Conservation (phyloP, 78 protist species). For the Tieghemostelium lacteum region DNA sequence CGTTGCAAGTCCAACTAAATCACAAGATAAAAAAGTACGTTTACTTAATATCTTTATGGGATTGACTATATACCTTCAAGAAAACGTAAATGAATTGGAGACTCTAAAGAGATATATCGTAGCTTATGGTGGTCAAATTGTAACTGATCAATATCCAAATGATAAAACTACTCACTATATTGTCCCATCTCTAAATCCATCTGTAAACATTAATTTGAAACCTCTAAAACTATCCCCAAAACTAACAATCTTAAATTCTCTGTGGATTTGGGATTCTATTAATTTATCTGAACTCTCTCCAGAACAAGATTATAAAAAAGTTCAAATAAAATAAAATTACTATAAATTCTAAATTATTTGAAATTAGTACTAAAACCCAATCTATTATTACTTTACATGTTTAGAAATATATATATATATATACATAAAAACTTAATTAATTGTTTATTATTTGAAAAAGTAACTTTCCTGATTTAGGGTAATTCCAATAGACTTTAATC, state of each 20-base stretch:
- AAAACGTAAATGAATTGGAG: slow-evolving; percentile 43
- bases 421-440: no score
- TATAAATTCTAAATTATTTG: no score
- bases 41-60: slow-evolving; percentile 3
- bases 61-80: slow-evolving; percentile 18
- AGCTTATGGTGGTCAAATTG: slow-evolving; percentile 23
- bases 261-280: slow-evolving; percentile 76
- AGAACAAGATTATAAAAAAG: no score
- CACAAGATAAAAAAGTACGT: not conserved
- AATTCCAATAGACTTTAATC: no score
- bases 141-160: no score
- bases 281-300: not conserved
- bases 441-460: no score
- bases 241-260: not conserved
- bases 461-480: no score
- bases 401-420: no score
- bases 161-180: slow-evolving; percentile 28
- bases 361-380: no score
- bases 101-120: slow-evolving; percentile 73
- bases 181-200: not conserved
- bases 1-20: not conserved
- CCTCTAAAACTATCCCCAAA: not conserved
- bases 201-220: not conserved
- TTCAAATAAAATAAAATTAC: no score
- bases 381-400: no score